Evolutionary conservation across 345 rosid genomes (phyloP).

Genomic region (Heritiera fomes): DNA sequence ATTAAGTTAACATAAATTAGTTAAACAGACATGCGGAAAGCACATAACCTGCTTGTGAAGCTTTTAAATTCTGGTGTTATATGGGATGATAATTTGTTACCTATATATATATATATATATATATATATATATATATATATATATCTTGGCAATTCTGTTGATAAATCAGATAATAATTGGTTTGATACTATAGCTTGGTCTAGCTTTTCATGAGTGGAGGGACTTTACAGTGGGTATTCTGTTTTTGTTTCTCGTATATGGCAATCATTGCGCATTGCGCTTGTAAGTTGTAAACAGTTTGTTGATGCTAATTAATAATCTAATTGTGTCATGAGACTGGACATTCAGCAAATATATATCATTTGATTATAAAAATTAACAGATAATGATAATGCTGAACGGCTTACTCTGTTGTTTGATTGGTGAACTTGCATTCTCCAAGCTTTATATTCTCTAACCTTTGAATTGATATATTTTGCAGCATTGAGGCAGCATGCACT

Average conservation of each 20-base stretch:
- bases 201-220: neutral
- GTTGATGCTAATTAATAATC: neutral
- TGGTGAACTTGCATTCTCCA: neutral
- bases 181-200: neutral
- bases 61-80: neutral
- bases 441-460: conserved; percentile 19
- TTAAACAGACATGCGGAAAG: neutral
- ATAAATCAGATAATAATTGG: neutral
- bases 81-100: neutral
- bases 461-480: conserved; percentile 41
- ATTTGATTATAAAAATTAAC: conserved; percentile 4
- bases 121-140: no score
- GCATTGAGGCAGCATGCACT: conserved; percentile 90
- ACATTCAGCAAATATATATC: neutral
- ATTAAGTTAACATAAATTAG: neutral
- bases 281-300: neutral
- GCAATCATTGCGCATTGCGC: neutral
- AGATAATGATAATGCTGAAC: neutral
- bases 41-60: neutral
- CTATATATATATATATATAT: no score
- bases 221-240: neutral
- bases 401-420: conserved; percentile 1
- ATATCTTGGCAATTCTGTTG: no score
- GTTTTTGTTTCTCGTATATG: neutral
- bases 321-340: conserved; percentile 2